A percentile compares a stretch with the other conserved stretches of the same genome.
These are phyloP conservation scores for Neopestalotiopsis clavispora DNA, from an alignment of 2,329 filamentous ascomycete species.

Conservation along the genomic window DNA sequence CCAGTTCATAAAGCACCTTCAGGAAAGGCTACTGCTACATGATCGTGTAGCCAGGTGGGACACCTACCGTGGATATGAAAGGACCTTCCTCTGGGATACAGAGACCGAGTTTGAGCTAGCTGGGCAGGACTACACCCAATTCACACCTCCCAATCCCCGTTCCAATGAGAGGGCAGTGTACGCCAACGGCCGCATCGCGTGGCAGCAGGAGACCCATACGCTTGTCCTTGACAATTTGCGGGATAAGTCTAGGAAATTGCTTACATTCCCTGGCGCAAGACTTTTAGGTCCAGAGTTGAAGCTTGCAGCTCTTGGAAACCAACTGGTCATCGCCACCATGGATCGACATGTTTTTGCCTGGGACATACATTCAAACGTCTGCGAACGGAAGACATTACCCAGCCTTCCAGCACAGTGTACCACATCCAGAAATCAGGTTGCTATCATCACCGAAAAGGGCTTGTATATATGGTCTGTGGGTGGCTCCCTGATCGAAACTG, in stretches of 20 bases:
- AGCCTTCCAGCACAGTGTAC: neutral
- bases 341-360: constrained; percentile 10
- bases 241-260: neutral
- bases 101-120: constrained; percentile 6
- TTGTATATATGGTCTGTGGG: neutral
- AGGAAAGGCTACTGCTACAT: neutral
- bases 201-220: constrained; percentile 7
- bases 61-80: neutral
- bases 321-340: constrained; percentile 14
- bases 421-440: constrained; percentile 4
- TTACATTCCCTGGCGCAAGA: neutral
- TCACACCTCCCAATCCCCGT: neutral
- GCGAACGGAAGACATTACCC: neutral
- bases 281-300: constrained; percentile 1
- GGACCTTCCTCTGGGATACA: neutral
- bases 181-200: constrained; percentile 12
- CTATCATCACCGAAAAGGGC: neutral
- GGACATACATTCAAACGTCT: neutral
- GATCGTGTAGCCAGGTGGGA: neutral
- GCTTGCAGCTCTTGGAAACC: constrained; percentile 2
- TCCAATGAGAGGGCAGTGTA: neutral
- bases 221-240: constrained; percentile 11
- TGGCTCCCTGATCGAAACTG: neutral
- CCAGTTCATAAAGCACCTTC: neutral
- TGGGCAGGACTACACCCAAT: constrained; percentile 9